phyloP scores from a whole-genome alignment of 441 rosid genomes.

The Syzygium malaccense region DNA sequence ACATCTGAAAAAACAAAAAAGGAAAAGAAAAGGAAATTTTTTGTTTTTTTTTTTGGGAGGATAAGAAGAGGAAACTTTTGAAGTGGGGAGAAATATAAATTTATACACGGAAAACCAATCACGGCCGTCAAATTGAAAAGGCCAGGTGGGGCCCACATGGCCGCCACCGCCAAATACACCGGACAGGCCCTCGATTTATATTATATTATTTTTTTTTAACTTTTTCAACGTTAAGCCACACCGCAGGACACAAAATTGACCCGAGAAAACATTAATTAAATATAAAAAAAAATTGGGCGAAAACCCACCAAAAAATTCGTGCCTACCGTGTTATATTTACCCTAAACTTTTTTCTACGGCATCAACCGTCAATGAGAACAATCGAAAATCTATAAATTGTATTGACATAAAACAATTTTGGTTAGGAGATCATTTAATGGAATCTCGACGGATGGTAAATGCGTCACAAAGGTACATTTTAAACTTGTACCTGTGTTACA shows the following conservation, averaged over 20 bases:
- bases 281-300: too few relatives aligned
- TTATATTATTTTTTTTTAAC: neutral
- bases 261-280: neutral
- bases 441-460: too few relatives aligned
- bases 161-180: neutral
- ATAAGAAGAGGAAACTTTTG: neutral
- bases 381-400: too few relatives aligned
- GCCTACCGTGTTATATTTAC: accelerated
- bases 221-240: neutral
- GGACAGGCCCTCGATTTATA: neutral
- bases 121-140: neutral
- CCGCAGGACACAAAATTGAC: neutral
- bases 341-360: too few relatives aligned
- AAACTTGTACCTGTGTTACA: too few relatives aligned
- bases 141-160: neutral
- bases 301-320: too few relatives aligned
- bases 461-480: too few relatives aligned
- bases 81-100: neutral
- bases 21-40: too few relatives aligned
- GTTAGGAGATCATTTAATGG: too few relatives aligned
- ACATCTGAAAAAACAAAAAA: neutral
- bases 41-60: too few relatives aligned
- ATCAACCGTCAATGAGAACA: too few relatives aligned
- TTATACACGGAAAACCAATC: neutral
- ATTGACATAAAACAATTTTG: too few relatives aligned